Evolutionary conservation across 345 rosid species (phyloP), one percentile per base, ranked within the genome.

Genomic region (Brassica cretica): DNA sequence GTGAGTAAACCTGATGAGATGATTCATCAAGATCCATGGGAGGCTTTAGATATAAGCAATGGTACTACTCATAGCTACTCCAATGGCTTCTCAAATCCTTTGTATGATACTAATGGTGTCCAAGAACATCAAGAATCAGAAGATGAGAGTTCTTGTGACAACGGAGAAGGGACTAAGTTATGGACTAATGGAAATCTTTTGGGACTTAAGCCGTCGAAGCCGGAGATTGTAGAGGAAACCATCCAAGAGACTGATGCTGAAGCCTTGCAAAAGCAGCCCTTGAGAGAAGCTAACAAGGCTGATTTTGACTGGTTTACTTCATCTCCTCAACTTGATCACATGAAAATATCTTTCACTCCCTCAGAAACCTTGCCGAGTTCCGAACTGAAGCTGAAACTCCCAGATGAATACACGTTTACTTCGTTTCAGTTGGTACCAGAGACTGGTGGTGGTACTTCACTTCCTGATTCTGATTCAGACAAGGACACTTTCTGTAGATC

Each of bases 111-210:
- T 3, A 70, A 14, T 46, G 78, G 56, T 49, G 30, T 68, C 1
- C 74, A 73, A 68, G 78, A 78, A 67, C 59, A 73, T 78, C 73
- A 73, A 73, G 82, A 79, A 62, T 24, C 82, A 49, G 78, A 79
- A 18, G 33, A 80, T 70, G 87, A 86, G 75, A 61, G 64, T 75
- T 79, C 84, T 62, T 65, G 78, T 67, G 76, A 55, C 33, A 68
- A 44, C 24, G 81, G 68, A 15, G 66, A 63, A 62, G 77, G 88
- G 33, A 84, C 88, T 25, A 81, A 82, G 29, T 72, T 88, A 81
- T 94, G 98, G 97, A 92, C 93, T 71, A 94, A 92, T 61, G 95
- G 98, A 62, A 86, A 89, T 64, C 84, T 94, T 0, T 82, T 94
- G 70, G 98, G 97, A 77, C 89, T 92, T 21, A 67, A 85, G 80